Percentiles rank a stretch among this genome's conserved stretches.
phyloP scores from a whole-genome alignment of 176 grass and related monocot genomes.

The Coix lacrymajobi region DNA sequence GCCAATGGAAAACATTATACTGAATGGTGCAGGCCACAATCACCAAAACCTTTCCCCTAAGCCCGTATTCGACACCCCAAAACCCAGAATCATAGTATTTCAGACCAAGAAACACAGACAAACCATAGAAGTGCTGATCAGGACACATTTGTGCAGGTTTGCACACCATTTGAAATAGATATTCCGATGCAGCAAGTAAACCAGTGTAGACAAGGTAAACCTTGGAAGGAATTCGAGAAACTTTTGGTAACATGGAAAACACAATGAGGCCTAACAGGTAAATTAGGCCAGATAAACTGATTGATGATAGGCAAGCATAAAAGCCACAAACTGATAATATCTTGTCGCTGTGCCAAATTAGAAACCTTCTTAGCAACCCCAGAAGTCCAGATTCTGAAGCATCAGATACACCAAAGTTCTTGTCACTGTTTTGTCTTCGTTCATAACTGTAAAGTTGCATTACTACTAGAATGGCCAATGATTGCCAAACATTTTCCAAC shows the following conservation, averaged over 20 bases:
- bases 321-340: constrained; percentile 75
- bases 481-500: constrained; percentile 92
- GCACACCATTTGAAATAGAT: constrained; percentile 95
- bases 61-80: constrained; percentile 77
- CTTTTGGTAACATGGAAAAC: constrained; percentile 83
- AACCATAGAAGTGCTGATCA: constrained; percentile 57
- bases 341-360: constrained; percentile 96
- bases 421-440: constrained; percentile 80
- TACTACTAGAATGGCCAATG: constrained; percentile 80
- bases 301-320: constrained; percentile 87
- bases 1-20: constrained; percentile 97
- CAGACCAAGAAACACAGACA: constrained; percentile 74
- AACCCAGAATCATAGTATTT: constrained; percentile 87
- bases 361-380: constrained; percentile 79
- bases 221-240: constrained; percentile 87
- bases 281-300: constrained; percentile 79
- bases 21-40: constrained; percentile 87
- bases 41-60: constrained; percentile 88
- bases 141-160: constrained; percentile 90
- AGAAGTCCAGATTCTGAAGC: constrained; percentile 62
- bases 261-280: constrained; percentile 81
- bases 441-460: constrained; percentile 99
- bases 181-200: constrained; percentile 73
- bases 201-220: constrained; percentile 85
- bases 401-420: constrained; percentile 66